A percentile compares a stretch with the other conserved stretches of the same genome.
phyloP scores from a whole-genome alignment of 176 grass and related monocot species.

The Pharus latifolius region DNA sequence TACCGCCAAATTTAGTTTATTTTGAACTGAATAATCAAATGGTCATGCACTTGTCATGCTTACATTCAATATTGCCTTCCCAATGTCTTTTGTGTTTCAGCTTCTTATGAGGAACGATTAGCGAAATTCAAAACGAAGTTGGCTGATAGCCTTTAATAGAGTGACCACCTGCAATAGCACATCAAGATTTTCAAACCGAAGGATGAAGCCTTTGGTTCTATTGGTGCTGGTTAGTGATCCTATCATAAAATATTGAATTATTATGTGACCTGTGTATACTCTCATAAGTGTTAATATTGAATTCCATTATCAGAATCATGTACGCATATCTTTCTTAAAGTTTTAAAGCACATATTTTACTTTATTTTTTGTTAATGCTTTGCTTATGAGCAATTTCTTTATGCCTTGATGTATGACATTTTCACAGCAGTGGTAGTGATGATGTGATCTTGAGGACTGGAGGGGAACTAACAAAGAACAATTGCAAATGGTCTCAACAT shows the following conservation, averaged over 20 bases:
- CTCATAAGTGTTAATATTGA: background rate
- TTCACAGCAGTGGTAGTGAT: background rate
- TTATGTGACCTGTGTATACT: background rate
- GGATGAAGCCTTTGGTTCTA: background rate
- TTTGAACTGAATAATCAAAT: background rate
- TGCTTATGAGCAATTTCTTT: background rate
- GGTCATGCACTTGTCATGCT: background rate
- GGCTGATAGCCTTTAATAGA: slow-evolving; percentile 13
- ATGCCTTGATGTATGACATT: background rate
- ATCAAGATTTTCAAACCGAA: background rate
- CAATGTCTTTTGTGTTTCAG: slow-evolving; percentile 23
- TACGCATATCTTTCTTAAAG: background rate
- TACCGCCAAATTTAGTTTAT: background rate
- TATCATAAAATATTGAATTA: background rate
- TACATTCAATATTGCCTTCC: background rate
- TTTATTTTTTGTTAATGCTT: background rate
- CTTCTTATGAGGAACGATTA: slow-evolving; percentile 69
- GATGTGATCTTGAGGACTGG: background rate
- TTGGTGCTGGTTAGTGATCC: background rate
- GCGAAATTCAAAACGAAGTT: slow-evolving; percentile 42
- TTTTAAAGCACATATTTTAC: background rate
- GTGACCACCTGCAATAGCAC: background rate
- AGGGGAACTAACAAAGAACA: background rate
- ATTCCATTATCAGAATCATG: background rate
- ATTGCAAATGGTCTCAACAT: background rate